These are phyloP conservation scores for Populus tomentosa DNA, from an alignment of 441 rosid species.

Conservation along the genomic window DNA sequence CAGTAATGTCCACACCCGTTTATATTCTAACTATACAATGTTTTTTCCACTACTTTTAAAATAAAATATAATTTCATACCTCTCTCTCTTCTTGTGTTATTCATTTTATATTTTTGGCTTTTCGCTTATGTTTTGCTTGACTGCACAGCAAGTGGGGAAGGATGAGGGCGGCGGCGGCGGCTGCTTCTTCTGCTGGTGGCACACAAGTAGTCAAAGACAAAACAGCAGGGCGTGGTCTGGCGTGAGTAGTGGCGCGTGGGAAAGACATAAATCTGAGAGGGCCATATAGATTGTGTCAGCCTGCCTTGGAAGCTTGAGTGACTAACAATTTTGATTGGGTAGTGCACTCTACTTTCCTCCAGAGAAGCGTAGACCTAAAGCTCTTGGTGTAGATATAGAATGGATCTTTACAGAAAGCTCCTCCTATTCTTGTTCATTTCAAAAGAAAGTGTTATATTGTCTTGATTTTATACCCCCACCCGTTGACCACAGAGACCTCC, in stretches of 20 bases:
- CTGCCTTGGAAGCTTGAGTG: constrained; percentile 12
- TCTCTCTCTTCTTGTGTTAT: not conserved
- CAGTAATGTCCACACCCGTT: too few relatives aligned
- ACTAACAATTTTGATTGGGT: constrained; percentile 4
- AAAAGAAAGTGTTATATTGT: not conserved
- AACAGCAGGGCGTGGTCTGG: not conserved
- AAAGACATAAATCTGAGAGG: not conserved
- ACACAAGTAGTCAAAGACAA: not conserved
- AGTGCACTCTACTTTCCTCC: constrained; percentile 8
- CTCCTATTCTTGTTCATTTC: not conserved
- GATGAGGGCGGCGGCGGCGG: not conserved
- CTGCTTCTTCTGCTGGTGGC: too few relatives aligned
- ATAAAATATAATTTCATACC: too few relatives aligned
- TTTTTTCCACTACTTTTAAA: too few relatives aligned
- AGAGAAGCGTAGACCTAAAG: constrained; percentile 11
- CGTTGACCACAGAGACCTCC: not conserved
- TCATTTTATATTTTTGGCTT: not conserved
- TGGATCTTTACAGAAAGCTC: not conserved
- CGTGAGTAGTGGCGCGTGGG: constrained; percentile 10
- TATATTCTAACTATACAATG: too few relatives aligned
- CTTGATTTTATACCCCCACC: not conserved
- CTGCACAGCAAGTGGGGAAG: not conserved
- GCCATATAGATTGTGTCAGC: not conserved
- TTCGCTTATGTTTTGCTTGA: not conserved
- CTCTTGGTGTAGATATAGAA: not conserved